Percentiles rank a stretch among this genome's conserved stretches.
Conservation (phyloP, 805 yeast genomes). For the Saccharomycopsis sp. region DNA sequence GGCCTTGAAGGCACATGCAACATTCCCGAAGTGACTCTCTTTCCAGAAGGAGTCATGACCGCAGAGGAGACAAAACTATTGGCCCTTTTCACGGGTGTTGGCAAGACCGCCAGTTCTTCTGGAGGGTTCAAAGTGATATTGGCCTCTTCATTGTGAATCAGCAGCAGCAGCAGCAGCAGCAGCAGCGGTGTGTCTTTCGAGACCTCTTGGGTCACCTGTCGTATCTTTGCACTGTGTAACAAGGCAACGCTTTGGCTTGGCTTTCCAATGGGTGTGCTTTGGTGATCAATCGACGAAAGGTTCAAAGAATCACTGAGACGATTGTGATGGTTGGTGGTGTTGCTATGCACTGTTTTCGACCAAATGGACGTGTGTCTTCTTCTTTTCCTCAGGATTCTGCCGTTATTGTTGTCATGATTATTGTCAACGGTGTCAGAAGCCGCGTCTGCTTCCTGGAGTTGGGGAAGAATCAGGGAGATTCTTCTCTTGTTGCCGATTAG, state of each 20-base stretch:
- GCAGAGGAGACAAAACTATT: neutral
- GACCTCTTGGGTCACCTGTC: neutral
- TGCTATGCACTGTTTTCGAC: conserved; percentile 5
- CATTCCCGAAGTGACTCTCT: conserved; percentile 37
- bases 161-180: no score
- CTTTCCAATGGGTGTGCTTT: conserved; percentile 2
- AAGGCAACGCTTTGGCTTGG: no score
- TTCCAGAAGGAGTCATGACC: conserved; percentile 22
- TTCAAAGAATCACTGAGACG: no score
- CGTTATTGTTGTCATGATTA: neutral
- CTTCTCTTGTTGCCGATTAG: no score
- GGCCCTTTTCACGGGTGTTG: neutral
- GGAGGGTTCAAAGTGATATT: conserved; percentile 15
- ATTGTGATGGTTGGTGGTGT: neutral
- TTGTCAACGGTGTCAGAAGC: conserved; percentile 1
- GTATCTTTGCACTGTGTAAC: no score
- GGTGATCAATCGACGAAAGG: no score
- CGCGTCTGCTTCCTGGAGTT: neutral
- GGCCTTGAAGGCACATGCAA: conserved; percentile 29
- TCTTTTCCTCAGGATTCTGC: neutral
- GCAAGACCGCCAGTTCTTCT: neutral
- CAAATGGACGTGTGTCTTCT: conserved; percentile 7
- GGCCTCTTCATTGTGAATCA: no score
- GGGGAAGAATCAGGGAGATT: no score
- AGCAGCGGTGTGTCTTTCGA: neutral